A percentile compares a stretch with the other conserved stretches of the same genome.
Evolutionary conservation across 441 rosid species (phyloP).

Genomic region (Capsella rubella): DNA sequence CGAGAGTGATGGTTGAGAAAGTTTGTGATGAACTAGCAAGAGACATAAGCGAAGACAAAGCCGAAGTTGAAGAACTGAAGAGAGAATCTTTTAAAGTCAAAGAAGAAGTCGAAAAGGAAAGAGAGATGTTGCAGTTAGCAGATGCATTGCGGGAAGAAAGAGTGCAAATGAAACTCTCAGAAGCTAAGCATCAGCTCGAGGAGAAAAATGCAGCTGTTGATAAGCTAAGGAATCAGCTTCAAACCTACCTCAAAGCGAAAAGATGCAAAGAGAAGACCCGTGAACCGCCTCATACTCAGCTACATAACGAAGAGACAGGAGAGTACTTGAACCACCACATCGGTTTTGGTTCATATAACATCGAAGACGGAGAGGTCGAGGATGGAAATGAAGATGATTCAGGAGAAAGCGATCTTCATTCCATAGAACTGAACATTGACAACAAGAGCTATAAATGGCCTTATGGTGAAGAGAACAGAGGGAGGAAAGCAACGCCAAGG

Average conservation of each 20-base stretch:
- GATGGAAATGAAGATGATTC: slow-evolving; percentile 67
- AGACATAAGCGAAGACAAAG: slow-evolving; percentile 70
- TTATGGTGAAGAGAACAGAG: slow-evolving; percentile 60
- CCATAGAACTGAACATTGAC: slow-evolving; percentile 83
- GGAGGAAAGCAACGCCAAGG: slow-evolving; percentile 74
- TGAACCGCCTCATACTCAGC: slow-evolving; percentile 46
- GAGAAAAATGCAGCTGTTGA: slow-evolving; percentile 86
- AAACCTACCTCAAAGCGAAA: slow-evolving; percentile 76
- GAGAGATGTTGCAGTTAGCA: slow-evolving; percentile 85
- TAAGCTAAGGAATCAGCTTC: slow-evolving; percentile 82
- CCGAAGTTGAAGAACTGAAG: slow-evolving; percentile 71
- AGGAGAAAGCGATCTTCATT: slow-evolving; percentile 86
- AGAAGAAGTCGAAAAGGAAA: slow-evolving; percentile 82
- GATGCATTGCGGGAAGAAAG: slow-evolving; percentile 77
- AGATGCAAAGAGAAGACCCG: slow-evolving; percentile 64
- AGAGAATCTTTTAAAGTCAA: slow-evolving; percentile 68
- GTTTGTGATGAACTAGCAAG: slow-evolving; percentile 84
- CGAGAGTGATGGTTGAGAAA: slow-evolving; percentile 77
- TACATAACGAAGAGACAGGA: slow-evolving; percentile 56
- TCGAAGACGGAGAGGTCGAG: slow-evolving; percentile 75
- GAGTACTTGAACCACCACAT: slow-evolving; percentile 53
- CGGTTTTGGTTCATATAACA: slow-evolving; percentile 50
- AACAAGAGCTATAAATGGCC: slow-evolving; percentile 73
- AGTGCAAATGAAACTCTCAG: slow-evolving; percentile 81
- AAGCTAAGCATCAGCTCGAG: slow-evolving; percentile 79